Conservation (phyloP, 306 rosid species). For the Malus sieversii region DNA sequence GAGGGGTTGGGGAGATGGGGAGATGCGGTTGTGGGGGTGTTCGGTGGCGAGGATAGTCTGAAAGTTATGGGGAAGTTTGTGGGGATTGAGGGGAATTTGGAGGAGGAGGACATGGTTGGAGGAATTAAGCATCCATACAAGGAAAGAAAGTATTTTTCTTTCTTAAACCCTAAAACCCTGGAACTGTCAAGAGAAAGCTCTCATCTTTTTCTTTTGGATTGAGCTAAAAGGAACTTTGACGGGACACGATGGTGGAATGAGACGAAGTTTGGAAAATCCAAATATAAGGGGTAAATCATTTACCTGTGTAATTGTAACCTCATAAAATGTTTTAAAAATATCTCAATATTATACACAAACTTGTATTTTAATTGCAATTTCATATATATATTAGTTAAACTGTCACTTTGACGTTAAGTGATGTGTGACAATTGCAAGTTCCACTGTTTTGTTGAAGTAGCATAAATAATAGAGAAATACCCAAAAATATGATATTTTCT, state of each 20-base stretch:
- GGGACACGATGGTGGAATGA: neutral
- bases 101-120: constrained; percentile 19
- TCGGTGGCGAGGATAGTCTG: neutral
- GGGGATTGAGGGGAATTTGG: constrained; percentile 21
- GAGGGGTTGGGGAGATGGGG: neutral
- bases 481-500: too few relatives aligned
- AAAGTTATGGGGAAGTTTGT: neutral
- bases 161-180: neutral
- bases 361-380: too few relatives aligned
- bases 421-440: too few relatives aligned
- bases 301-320: too few relatives aligned
- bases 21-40: neutral
- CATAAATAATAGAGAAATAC: too few relatives aligned
- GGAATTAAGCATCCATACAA: neutral
- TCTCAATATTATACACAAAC: too few relatives aligned
- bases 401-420: too few relatives aligned
- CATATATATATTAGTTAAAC: too few relatives aligned
- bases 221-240: neutral
- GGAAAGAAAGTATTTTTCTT: neutral
- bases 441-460: too few relatives aligned
- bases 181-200: neutral
- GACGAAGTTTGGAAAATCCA: neutral
- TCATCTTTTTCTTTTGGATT: neutral
- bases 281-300: too few relatives aligned
- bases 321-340: too few relatives aligned